Base-by-base conservation (phyloP, 345 rosid species). In the Ceriops zippeliana region DNA sequence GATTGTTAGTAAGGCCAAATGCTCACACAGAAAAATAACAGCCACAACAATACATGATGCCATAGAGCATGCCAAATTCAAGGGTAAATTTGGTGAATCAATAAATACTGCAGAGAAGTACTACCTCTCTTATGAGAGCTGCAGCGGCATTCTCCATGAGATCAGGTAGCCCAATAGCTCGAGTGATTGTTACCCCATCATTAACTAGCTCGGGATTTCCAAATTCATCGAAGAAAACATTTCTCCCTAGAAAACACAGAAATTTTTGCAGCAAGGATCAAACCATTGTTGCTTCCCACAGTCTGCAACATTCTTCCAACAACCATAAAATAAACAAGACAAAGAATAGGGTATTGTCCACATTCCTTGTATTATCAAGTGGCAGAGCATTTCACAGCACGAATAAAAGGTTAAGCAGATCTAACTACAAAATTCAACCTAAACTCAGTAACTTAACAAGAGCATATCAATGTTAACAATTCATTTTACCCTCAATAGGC, bases 141-240 rank as follows among this genome's bases (percentile, higher is more conserved):
- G 99, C 99, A 66, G 97, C 98, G 10, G 99, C 98, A 81, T 95
- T 95, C 75, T 95, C 99, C 97, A 92, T 95, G 19, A 98, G 84
- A 78, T 92, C 89, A 61, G 93, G 87, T 6, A 95, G 75, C 78
- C 92, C 97, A 79, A 95, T 95, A 63, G 98, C 99, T 49, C 99
- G 82, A 38, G 99, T 93, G 66, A 95, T 95, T 3, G 98, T 95
- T 22, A 95, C 97, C 20, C 99, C 99, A 69, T 95, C 99, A 77
- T 95, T 95, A n/a, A 95, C 99, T 4, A 92, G 97, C 74, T 92
- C 90, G 1, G 98, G 99, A 66, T 87, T 95, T 32, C 99, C 99
- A 84, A 72, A 95, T 69, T 95, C 99, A 79, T 92, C 99, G 75
- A 95, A 68, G 58, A 95, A 98, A 62, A 95, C 99, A 73, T 92